Evolutionary conservation across 83 land plant genomes (phyloP), one percentile per base, ranked within the genome.

Genomic region (Picea abies): DNA sequence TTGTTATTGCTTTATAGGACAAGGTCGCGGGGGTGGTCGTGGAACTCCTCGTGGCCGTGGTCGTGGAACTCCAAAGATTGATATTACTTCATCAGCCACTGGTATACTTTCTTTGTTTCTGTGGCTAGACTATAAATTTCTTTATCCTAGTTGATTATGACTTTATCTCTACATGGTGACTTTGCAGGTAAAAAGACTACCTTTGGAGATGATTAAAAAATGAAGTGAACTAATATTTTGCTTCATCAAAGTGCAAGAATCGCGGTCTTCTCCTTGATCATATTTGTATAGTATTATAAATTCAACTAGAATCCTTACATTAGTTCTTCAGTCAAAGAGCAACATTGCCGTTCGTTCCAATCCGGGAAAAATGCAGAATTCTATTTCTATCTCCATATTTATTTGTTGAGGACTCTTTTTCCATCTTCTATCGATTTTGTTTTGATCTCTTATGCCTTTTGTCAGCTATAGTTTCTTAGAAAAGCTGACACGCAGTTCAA

Each of bases 101-200:
- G 75, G 75, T 70, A 70, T 37, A 1, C 20, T 70, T 70, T 37
- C 35, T 37, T 37, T 4, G 39, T 52, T 70, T 20, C 20, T 6
- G 4, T 4, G 10, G 39, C 1, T 35, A n/a, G 20, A 17, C 0
- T 37, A 70, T 37, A 70, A 17, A 37, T 37, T 70, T 16, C 5
- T 5, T 39, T 9, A 15, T 19, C 20, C 3, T 19, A 41, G 44
- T 7, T 70, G 20, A 35, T 52, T 52, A 52, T 52, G 14, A 14
- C 56, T 52, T 52, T 7, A 70, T 37, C 1, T 1, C 11, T 19
- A 9, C n/a, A 15, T 6, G 17, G 75, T 17, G 20, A 5, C 19
- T 70, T 70, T 70, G 75, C 75, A 70, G 75, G 75, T 9, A 70
- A 70, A 70, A 70, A 70, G 47, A 70, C 47, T 5, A 70, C 35